Conservation (phyloP, 1,284 basidiomycete genomes). For the Ustilago crameri region DNA sequence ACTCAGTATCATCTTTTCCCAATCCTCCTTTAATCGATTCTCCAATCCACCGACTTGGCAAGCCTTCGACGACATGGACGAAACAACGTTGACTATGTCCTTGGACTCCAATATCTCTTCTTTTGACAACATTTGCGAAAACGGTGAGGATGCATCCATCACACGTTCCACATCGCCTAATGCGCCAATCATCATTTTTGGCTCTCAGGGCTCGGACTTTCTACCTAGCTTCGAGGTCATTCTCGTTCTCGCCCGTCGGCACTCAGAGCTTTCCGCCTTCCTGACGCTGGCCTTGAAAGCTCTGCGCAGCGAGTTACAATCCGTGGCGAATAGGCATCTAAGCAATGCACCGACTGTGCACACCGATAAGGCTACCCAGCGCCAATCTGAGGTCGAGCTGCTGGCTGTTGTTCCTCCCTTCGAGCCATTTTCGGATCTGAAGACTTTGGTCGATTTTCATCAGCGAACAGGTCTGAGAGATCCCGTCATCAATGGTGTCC, state of each 20-base stretch:
- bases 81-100: conserved; percentile 13
- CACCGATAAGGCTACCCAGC: not conserved
- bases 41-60: too few relatives aligned
- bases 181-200: conserved; percentile 36
- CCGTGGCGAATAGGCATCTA: conserved; percentile 21
- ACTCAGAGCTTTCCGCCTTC: conserved; percentile 29
- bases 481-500: conserved; percentile 42
- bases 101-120: conserved; percentile 29
- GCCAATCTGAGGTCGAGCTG: conserved; percentile 25
- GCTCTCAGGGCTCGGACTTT: conserved; percentile 46
- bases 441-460: conserved; percentile 26
- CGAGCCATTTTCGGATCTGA: conserved; percentile 26
- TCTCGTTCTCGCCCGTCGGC: conserved; percentile 10
- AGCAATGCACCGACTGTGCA: not conserved
- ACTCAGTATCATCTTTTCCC: too few relatives aligned
- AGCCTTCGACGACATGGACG: not conserved
- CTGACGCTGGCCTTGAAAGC: conserved; percentile 31
- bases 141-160: not conserved
- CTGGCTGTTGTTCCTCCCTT: conserved; percentile 33
- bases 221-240: conserved; percentile 29
- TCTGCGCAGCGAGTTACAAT: conserved; percentile 29
- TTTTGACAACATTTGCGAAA: conserved; percentile 18
- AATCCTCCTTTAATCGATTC: not conserved
- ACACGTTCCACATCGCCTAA: not conserved
- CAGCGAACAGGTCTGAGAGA: conserved; percentile 22